These are phyloP conservation scores for Aspergillus nidulans DNA, from an alignment of 495 filamentous ascomycete genomes.

Conservation along the genomic window DNA sequence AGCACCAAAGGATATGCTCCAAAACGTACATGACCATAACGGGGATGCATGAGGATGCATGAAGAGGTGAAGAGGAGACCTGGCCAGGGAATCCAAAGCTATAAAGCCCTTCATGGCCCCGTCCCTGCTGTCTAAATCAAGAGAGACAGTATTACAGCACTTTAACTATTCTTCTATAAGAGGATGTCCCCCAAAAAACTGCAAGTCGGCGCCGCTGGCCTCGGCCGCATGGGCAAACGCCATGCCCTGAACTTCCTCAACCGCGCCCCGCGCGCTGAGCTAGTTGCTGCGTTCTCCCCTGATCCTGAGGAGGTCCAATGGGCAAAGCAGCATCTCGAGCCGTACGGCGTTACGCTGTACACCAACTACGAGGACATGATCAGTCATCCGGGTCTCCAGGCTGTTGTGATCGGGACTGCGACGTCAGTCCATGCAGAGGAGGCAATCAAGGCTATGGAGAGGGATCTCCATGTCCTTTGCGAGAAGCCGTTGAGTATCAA, in stretches of 20 bases:
- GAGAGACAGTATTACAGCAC: too few relatives aligned
- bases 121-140: background rate
- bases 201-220: constrained; percentile 47
- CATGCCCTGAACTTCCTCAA: constrained; percentile 52
- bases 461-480: constrained; percentile 50
- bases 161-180: too few relatives aligned
- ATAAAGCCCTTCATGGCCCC: background rate
- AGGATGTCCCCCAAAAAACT: constrained; percentile 44
- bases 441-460: constrained; percentile 51
- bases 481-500: constrained; percentile 52
- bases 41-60: too few relatives aligned
- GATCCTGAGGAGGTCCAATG: constrained; percentile 47
- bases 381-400: constrained; percentile 47
- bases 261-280: constrained; percentile 46
- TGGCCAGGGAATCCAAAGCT: background rate
- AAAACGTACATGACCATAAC: too few relatives aligned
- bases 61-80: too few relatives aligned
- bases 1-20: too few relatives aligned
- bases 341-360: constrained; percentile 44
- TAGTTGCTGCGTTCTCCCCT: constrained; percentile 50
- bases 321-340: constrained; percentile 44
- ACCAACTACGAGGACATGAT: constrained; percentile 55
- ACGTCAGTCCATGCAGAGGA: constrained; percentile 55
- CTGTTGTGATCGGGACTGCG: constrained; percentile 48
- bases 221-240: constrained; percentile 56